These are phyloP conservation scores for Globisporangium solare DNA, from an alignment of 352 stramenopile species.

Conservation along the genomic window DNA sequence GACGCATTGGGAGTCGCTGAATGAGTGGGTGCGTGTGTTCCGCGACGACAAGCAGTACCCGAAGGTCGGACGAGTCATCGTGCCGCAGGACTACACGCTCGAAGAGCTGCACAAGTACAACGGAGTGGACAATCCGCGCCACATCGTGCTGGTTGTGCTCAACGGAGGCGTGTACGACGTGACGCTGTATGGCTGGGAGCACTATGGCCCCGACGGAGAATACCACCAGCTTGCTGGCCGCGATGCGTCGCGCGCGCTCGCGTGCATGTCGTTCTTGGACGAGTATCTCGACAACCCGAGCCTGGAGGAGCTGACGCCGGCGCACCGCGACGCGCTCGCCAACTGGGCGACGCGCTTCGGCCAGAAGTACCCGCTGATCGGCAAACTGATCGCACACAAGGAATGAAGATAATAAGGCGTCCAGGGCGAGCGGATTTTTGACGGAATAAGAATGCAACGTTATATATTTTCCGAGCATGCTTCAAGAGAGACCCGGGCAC, in stretches of 20 bases:
- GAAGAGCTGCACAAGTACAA: slow-evolving; percentile 72
- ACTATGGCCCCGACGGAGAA: slow-evolving; percentile 89
- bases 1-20: slow-evolving; percentile 24
- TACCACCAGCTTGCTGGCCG: slow-evolving; percentile 94
- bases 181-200: slow-evolving; percentile 77
- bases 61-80: slow-evolving; percentile 86
- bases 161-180: slow-evolving; percentile 93
- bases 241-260: slow-evolving; percentile 90
- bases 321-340: slow-evolving; percentile 84
- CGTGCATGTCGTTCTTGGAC: slow-evolving; percentile 93
- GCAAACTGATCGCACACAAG: slow-evolving; percentile 26
- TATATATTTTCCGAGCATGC: too few species aligned
- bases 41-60: slow-evolving; percentile 83
- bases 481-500: too few species aligned
- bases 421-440: too few species aligned
- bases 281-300: slow-evolving; percentile 81
- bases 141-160: slow-evolving; percentile 88
- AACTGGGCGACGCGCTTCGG: slow-evolving; percentile 95
- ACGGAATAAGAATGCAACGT: too few species aligned
- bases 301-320: slow-evolving; percentile 78
- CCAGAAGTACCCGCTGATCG: slow-evolving; percentile 90
- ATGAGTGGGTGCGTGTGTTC: slow-evolving; percentile 87
- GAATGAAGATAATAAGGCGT: too few species aligned
- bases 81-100: slow-evolving; percentile 38
- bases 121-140: slow-evolving; percentile 48